Base-by-base conservation (phyloP, 805 yeast species). In the Candida germanica region DNA sequence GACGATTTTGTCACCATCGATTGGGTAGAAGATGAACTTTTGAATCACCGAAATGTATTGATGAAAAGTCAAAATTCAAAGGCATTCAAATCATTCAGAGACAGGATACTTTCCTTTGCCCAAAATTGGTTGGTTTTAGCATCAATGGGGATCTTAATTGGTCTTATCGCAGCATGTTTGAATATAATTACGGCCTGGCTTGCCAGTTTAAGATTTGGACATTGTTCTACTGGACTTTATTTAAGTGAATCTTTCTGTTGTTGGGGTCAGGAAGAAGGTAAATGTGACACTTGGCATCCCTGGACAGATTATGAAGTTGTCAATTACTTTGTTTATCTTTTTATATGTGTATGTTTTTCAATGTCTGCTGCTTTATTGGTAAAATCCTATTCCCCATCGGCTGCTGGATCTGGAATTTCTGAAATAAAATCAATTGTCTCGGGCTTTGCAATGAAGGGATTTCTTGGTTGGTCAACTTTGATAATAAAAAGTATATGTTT, bases 341-440 rank as follows among this genome's bases (percentile, higher is more conserved):
- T 63, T 0, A 58, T 81, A 1, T 83, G 95, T 4, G 61, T 80
- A 0, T 11, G 64, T 0, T 79, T 91, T 48, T 84, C 93, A 3
- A 56, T 70, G 6, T 46, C 71, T 8, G 80, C 96, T 1, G 87
- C 91, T 0, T 54, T 71, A 10, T 53, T 88, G 23, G 96, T 94
- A 30, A 69, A 77, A 46, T 56, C 57, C 10, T 79, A 77, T 47
- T 89, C 96, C 0, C 96, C 96, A 1, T 71, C 80, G 35, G 98
- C 98, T 2, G 94, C 98, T 1, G 99, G 99, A 0, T 85, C 95
- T 5, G 99, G 99, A 0, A 94, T 93, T 33, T 84, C 97, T 11
- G 99, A 93, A 59, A 91, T 93, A 54, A 93, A 94, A 60, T 85
- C 93, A 54, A 88, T 93, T 44, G 87, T 89, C 1, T 80, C 94